These are phyloP conservation scores for Volvox africanus DNA, from an alignment of 139 green algal genomes.

Conservation along the genomic window DNA sequence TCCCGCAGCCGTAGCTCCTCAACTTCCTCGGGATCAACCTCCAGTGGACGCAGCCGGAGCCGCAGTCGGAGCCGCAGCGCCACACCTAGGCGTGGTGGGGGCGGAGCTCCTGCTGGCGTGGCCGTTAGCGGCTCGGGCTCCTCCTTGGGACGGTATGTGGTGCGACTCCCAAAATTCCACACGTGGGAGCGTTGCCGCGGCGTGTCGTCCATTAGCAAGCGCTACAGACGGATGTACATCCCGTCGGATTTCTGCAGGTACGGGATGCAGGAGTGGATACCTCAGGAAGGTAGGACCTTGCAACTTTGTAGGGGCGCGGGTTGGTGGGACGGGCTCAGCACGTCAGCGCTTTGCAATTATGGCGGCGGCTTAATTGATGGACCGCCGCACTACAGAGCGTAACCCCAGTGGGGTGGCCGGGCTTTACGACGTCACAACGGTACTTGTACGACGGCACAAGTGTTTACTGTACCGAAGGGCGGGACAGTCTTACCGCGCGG, in stretches of 20 bases:
- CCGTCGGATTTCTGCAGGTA: slow-evolving; percentile 57
- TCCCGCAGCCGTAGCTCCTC: slow-evolving; percentile 15
- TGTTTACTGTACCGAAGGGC: too few species aligned
- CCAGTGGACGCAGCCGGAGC: too few species aligned
- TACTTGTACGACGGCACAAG: too few species aligned
- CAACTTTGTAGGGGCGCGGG: too few species aligned
- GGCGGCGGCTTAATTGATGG: too few species aligned
- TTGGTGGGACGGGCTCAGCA: too few species aligned
- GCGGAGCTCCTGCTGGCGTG: slow-evolving; percentile 36
- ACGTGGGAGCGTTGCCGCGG: slow-evolving; percentile 57
- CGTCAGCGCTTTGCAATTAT: too few species aligned
- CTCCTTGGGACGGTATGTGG: slow-evolving; percentile 55
- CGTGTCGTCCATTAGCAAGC: slow-evolving; percentile 65
- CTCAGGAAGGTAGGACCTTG: too few species aligned
- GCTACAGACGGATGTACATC: slow-evolving; percentile 75
- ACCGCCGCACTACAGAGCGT: too few species aligned
- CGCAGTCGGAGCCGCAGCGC: slow-evolving; percentile 25
- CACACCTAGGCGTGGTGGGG: not conserved
- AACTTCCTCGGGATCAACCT: slow-evolving; percentile 3
- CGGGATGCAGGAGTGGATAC: not conserved
- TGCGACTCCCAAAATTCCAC: slow-evolving; percentile 53
- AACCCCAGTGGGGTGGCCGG: too few species aligned
- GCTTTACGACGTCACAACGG: too few species aligned
- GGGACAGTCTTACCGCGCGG: too few species aligned
- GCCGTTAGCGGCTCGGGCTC: slow-evolving; percentile 1